phyloP scores from a whole-genome alignment of 1,284 basidiomycete species.

The Heterobasidion parviporum region DNA sequence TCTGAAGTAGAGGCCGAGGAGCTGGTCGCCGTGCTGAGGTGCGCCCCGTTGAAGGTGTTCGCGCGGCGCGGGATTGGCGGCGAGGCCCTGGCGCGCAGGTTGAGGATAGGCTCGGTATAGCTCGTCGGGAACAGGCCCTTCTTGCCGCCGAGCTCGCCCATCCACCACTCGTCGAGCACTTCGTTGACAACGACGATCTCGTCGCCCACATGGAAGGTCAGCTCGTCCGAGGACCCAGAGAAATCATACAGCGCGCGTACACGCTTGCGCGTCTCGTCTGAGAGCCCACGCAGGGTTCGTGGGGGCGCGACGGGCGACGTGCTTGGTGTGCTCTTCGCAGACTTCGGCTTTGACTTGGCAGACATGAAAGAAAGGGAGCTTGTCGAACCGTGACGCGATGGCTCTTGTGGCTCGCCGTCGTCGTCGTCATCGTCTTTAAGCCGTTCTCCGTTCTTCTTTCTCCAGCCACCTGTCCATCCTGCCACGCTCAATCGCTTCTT shows the following conservation, averaged over 20 bases:
- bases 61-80: not conserved
- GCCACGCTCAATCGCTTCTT: conserved; percentile 30
- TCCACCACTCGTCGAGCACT: conserved; percentile 80
- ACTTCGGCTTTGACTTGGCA: conserved; percentile 17
- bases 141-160: conserved; percentile 62
- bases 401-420: not conserved
- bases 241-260: conserved; percentile 73
- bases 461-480: conserved; percentile 57
- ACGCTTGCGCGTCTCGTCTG: conserved; percentile 32
- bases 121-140: conserved; percentile 72
- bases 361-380: conserved; percentile 19
- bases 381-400: conserved; percentile 2
- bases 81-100: conserved; percentile 7
- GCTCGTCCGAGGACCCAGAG: conserved; percentile 62
- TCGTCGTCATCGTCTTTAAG: conserved; percentile 41
- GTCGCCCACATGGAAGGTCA: conserved; percentile 64
- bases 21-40: too few relatives aligned
- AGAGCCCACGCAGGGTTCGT: conserved; percentile 32
- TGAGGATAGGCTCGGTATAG: conserved; percentile 48
- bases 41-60: not conserved
- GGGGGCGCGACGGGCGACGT: conserved; percentile 29
- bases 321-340: not conserved
- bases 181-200: conserved; percentile 69
- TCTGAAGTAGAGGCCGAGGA: conserved; percentile 8
- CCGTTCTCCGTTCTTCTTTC: conserved; percentile 57